These are phyloP conservation scores for Trichoderma aggressivum DNA, from an alignment of 2,329 filamentous ascomycete genomes.

Conservation along the genomic window DNA sequence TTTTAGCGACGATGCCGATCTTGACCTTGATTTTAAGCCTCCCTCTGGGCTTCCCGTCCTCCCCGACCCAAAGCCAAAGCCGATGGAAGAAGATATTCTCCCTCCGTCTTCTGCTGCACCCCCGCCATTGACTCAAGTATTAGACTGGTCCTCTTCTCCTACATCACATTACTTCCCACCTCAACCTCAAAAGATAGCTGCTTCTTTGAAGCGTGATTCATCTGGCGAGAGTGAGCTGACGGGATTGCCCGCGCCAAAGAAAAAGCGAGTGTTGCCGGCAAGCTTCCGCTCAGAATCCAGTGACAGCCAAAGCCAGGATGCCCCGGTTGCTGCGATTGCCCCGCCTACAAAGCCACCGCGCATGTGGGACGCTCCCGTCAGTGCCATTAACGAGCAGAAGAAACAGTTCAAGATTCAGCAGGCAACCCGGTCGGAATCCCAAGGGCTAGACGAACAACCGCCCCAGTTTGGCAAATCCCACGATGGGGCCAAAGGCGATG, in stretches of 20 bases:
- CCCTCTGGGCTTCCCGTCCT: slow-evolving; percentile 48
- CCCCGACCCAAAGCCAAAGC: slow-evolving; percentile 26
- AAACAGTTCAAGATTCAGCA: slow-evolving; percentile 65
- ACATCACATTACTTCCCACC: slow-evolving; percentile 44
- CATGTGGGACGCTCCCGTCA: slow-evolving; percentile 71
- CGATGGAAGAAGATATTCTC: slow-evolving; percentile 27
- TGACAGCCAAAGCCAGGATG: slow-evolving; percentile 25
- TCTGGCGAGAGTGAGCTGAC: slow-evolving; percentile 30
- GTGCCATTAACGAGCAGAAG: slow-evolving; percentile 72
- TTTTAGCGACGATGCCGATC: slow-evolving; percentile 77
- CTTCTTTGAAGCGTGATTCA: slow-evolving; percentile 43
- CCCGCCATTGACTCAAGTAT: slow-evolving; percentile 28
- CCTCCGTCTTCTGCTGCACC: slow-evolving; percentile 26
- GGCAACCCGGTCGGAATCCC: slow-evolving; percentile 32
- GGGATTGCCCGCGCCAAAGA: slow-evolving; percentile 29
- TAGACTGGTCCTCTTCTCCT: slow-evolving; percentile 73
- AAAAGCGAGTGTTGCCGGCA: slow-evolving; percentile 59
- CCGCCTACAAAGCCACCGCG: slow-evolving; percentile 34
- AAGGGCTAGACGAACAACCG: slow-evolving; percentile 28
- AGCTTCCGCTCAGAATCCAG: slow-evolving; percentile 36
- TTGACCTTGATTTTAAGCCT: slow-evolving; percentile 67
- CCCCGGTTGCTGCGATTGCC: slow-evolving; percentile 22
- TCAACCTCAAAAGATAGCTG: slow-evolving; percentile 28
- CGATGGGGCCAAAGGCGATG: slow-evolving; percentile 40
- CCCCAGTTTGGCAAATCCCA: slow-evolving; percentile 14